phyloP scores from a whole-genome alignment of 140 eudicot genomes.

The Stevia rebaudiana region DNA sequence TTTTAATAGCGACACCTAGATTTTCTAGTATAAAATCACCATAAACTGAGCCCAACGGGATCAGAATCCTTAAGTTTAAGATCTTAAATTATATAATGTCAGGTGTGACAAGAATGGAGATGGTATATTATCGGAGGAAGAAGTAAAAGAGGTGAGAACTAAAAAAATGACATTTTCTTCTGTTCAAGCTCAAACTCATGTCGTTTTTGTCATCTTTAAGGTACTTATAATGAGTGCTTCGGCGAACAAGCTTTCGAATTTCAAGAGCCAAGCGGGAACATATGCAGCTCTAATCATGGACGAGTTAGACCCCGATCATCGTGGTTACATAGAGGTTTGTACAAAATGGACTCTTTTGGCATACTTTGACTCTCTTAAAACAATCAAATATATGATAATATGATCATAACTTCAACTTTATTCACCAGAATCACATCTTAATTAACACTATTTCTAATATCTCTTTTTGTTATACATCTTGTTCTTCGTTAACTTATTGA shows the following conservation, averaged over 20 bases:
- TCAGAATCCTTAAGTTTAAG: not conserved
- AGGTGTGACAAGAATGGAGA: constrained; percentile 99
- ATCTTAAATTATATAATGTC: constrained; percentile 7
- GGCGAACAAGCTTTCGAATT: constrained; percentile 83
- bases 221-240: constrained; percentile 92
- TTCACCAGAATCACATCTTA: too few relatives aligned
- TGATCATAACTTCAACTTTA: too few relatives aligned
- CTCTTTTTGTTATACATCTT: not conserved
- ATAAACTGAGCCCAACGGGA: too few relatives aligned
- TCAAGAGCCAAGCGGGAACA: constrained; percentile 64
- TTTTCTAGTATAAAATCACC: too few relatives aligned
- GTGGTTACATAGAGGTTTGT: constrained; percentile 85
- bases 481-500: too few relatives aligned
- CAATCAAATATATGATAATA: too few relatives aligned
- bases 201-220: constrained; percentile 31
- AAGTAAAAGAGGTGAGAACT: constrained; percentile 72
- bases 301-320: constrained; percentile 89
- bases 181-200: constrained; percentile 1
- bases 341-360: not conserved
- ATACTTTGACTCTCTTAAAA: not conserved
- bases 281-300: constrained; percentile 96
- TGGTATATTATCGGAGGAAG: constrained; percentile 75
- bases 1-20: not conserved
- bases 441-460: not conserved
- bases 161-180: constrained; percentile 6